Evolutionary conservation across 352 stramenopile genomes (phyloP).

Genomic region (Phytophthora tentaculata): DNA sequence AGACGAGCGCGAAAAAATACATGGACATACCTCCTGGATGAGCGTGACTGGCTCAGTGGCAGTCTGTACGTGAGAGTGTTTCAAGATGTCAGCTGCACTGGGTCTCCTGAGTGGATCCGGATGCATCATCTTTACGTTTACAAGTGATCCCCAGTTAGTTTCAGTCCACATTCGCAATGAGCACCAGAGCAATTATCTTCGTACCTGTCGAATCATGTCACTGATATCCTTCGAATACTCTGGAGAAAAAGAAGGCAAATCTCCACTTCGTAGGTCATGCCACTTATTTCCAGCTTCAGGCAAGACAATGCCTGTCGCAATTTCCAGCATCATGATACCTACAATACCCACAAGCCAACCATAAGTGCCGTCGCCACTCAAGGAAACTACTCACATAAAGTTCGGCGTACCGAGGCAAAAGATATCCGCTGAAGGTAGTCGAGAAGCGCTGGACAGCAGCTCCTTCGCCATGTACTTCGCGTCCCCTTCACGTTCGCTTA

Average conservation of each 20-base stretch:
- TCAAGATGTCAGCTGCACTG: constrained; percentile 47
- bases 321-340: constrained; percentile 78
- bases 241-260: constrained; percentile 47
- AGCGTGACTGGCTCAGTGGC: constrained; percentile 21
- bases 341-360: background rate
- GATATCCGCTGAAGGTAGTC: constrained; percentile 90
- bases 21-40: constrained; percentile 37
- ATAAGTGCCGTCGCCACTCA: constrained; percentile 7
- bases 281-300: constrained; percentile 64
- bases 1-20: background rate
- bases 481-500: constrained; percentile 93
- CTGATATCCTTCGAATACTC: constrained; percentile 58
- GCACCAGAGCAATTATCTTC: background rate
- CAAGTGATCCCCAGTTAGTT: constrained; percentile 1
- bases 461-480: constrained; percentile 92
- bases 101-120: constrained; percentile 48
- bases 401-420: constrained; percentile 91
- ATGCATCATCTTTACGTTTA: constrained; percentile 66
- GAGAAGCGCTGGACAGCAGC: constrained; percentile 73
- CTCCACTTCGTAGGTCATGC: constrained; percentile 67
- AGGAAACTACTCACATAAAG: background rate
- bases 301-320: constrained; percentile 47
- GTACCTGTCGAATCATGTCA: constrained; percentile 53
- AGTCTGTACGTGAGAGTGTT: constrained; percentile 29
- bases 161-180: background rate